phyloP scores from a whole-genome alignment of 2,329 filamentous ascomycete species.

The Boeremia exigua region DNA sequence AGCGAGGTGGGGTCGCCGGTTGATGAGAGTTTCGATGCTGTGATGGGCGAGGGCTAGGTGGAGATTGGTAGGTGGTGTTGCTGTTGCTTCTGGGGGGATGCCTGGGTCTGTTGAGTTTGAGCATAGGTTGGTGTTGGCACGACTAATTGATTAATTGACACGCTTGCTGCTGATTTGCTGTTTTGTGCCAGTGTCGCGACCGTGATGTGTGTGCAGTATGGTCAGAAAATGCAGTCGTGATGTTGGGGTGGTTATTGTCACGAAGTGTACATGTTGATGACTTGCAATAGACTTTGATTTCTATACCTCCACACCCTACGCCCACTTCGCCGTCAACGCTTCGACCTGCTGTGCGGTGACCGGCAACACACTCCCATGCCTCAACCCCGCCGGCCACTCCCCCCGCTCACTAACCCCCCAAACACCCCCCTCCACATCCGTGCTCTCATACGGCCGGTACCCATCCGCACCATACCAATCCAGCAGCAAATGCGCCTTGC shows the following conservation, averaged over 20 bases:
- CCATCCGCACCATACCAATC: slow-evolving; percentile 53
- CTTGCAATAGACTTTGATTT: no score
- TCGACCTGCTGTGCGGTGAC: slow-evolving; percentile 54
- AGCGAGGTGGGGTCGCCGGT: slow-evolving; percentile 10
- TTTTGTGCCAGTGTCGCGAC: no score
- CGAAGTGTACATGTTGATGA: no score
- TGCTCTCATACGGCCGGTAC: slow-evolving; percentile 58
- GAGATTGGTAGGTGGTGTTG: no score
- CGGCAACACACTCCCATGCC: slow-evolving; percentile 60
- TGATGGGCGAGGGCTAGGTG: not conserved
- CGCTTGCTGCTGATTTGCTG: no score
- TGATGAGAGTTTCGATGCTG: not conserved
- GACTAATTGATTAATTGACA: no score
- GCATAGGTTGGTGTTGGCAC: no score
- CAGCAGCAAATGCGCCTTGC: slow-evolving; percentile 56
- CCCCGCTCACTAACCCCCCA: slow-evolving; percentile 55
- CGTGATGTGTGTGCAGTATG: no score
- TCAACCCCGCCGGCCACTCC: slow-evolving; percentile 56
- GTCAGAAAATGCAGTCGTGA: no score
- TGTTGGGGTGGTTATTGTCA: no score
- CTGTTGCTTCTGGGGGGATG: not conserved
- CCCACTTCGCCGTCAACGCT: slow-evolving; percentile 46
- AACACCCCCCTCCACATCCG: slow-evolving; percentile 52
- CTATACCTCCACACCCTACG: no score
- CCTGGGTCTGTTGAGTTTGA: no score